Base-by-base conservation (phyloP, 192 early-diverging fungal genomes). In the Phlyctochytrium bullatum region DNA sequence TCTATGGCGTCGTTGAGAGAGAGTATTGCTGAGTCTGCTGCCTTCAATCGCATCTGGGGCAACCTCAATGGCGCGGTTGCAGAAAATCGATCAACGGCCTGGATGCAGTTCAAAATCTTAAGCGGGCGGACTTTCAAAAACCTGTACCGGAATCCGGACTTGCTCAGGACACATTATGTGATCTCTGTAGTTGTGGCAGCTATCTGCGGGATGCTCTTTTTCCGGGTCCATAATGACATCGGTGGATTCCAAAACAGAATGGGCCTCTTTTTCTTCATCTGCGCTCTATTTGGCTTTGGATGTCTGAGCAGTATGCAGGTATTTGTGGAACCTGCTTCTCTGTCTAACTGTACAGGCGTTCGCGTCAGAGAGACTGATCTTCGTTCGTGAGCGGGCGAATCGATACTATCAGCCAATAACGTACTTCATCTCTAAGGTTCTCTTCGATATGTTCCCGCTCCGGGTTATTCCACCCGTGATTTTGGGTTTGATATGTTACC, bases 401-500 rank as follows among this genome's bases (percentile, higher is more conserved):
- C 81, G 88, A 0, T 91, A 90, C 72, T 92, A 92, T 66, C 74
- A 76, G 20, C 88, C 91, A 0, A 59, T 76, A 1, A 80, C 87
- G 23, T 91, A 91, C 69, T 92, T 88, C 62, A 40, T 35, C 17
- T 52, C 72, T 16, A 51, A 66, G 69, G 80, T 90, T 34, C 61
- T 91, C 14, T 91, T 87, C 59, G 89, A 91, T 68, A 62, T 92
- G 52, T 74, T 94, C 4, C 91, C 91, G 0, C 73, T 94, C 29
- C 85, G 92, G 3, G 88, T 92, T 0, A 78, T 96, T 4, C 91
- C 92, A 12, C 89, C 92, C 0, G 67, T 96, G 40, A 80, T 93
- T 62, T 81, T 93, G 50, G 89, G 87, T 1, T 79, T 91, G 17
- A 95, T 95, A 71, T 83, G 83, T 27, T 95, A 93, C 76, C 87